These are phyloP conservation scores for Mrakia frigida DNA, from an alignment of 768 basidiomycete genomes.

Conservation along the genomic window DNA sequence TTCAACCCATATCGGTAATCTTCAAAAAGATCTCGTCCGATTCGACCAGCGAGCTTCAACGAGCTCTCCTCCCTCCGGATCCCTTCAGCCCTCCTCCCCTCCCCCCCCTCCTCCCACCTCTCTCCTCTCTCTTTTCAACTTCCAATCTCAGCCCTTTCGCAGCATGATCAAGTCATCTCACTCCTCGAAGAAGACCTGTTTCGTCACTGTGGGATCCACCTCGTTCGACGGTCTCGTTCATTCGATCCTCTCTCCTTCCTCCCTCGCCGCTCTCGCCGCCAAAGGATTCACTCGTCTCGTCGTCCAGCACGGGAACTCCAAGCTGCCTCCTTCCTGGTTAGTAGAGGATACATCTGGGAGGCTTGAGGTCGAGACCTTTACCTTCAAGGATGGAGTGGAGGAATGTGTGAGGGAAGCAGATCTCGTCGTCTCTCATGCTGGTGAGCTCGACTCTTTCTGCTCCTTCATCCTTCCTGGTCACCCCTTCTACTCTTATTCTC, in stretches of 20 bases:
- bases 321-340: slow-evolving; percentile 44
- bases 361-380: slow-evolving; percentile 61
- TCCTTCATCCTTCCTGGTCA: no score
- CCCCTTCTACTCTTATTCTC: background rate
- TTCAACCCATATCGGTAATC: no score
- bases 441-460: slow-evolving; percentile 49
- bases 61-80: no score
- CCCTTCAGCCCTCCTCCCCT: background rate
- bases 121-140: background rate
- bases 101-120: background rate
- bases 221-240: slow-evolving; percentile 71
- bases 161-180: background rate
- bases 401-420: slow-evolving; percentile 62
- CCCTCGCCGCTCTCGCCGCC: slow-evolving; percentile 53
- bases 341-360: slow-evolving; percentile 43
- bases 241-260: slow-evolving; percentile 54
- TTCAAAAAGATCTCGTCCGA: background rate
- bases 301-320: slow-evolving; percentile 73
- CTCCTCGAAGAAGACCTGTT: slow-evolving; percentile 41
- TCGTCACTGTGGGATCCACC: slow-evolving; percentile 88
- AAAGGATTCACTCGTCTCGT: slow-evolving; percentile 60
- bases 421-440: slow-evolving; percentile 88
- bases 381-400: slow-evolving; percentile 67
- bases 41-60: background rate
- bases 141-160: background rate